Base-by-base conservation (phyloP, 345 rosid genomes). In the Arabidopsis thaliana region DNA sequence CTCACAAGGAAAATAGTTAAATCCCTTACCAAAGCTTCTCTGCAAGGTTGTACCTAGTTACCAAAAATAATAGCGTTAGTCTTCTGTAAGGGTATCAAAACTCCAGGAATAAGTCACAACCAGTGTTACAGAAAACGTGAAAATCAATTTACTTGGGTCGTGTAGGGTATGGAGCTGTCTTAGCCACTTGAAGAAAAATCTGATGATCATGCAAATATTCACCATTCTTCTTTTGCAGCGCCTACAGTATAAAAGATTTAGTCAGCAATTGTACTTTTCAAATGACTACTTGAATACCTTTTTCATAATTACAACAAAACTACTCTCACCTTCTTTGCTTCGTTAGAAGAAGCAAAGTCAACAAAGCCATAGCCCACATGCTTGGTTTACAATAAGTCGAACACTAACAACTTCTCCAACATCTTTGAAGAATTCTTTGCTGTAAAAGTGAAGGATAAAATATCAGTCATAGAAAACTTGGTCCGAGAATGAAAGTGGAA, bases 31-130 rank as follows among this genome's bases (percentile, higher is more conserved):
- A 55, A 30, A 55, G 20, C 59, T 3, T 55, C 59, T 55, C n/a
- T 30, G 34, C 37, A 55, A 55, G 32, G 32, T 51, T 51, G 57
- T 4, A 55, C 57, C 57, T 51, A 51, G 10, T 51, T 23, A 51
- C 3, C 32, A 38, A 51, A 51, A 23, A 51, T 51, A 51, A 0
- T 51, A 51, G 32, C 0, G 9, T 28, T 25, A 53, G 7, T 25
- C 34, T 25, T 53, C 36, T 12, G 59, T 53, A 25, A 28, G 12
- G 59, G 7, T 8, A 28, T 53, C 9, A 53, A 53, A 53, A 53
- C 36, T 23, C 8, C 28, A 53, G 30, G 20, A 53, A 28, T 11
- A 53, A 53, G 2, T 28, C 30, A 28, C 30, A 28, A 28, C 3
- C 30, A 28, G 30, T 28, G 30, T 28, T 28, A 28, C 30, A 4